These are phyloP conservation scores for Aeminium ludgeri DNA, from an alignment of 495 filamentous ascomycete genomes.

Conservation along the genomic window DNA sequence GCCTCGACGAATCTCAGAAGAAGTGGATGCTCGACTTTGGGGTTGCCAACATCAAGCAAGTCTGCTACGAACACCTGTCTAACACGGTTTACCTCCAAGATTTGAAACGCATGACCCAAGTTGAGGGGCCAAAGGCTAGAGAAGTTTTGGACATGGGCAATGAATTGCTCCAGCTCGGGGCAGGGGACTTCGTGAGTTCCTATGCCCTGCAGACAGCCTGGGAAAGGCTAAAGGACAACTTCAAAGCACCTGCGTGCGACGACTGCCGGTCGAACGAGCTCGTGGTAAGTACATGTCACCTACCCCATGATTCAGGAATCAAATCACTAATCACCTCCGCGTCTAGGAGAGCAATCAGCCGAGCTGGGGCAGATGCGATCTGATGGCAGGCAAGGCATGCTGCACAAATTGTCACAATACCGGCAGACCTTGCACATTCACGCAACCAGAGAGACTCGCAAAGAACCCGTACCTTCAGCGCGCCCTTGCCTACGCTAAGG, in stretches of 20 bases:
- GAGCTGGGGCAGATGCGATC: too few relatives aligned
- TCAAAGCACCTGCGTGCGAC: background rate
- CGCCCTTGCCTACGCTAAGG: too few relatives aligned
- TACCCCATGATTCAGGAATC: too few relatives aligned
- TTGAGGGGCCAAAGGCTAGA: background rate
- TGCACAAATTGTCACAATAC: background rate
- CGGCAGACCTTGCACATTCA: background rate
- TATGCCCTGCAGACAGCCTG: background rate
- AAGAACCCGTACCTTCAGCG: background rate
- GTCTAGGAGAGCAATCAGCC: too few relatives aligned
- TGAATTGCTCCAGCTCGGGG: background rate
- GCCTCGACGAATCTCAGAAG: background rate
- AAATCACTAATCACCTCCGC: too few relatives aligned
- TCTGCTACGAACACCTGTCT: background rate
- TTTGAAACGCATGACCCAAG: too few relatives aligned
- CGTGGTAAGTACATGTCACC: too few relatives aligned
- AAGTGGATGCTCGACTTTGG: background rate
- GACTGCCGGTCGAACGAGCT: background rate
- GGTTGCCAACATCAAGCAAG: background rate
- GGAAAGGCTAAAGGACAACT: background rate
- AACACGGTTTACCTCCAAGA: background rate
- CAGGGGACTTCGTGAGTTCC: background rate
- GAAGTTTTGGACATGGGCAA: background rate
- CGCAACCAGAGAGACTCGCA: background rate
- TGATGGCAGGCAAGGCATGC: background rate